These are phyloP conservation scores for Eragrostis curvula DNA, from an alignment of 176 grass and related monocot species.

Conservation along the genomic window DNA sequence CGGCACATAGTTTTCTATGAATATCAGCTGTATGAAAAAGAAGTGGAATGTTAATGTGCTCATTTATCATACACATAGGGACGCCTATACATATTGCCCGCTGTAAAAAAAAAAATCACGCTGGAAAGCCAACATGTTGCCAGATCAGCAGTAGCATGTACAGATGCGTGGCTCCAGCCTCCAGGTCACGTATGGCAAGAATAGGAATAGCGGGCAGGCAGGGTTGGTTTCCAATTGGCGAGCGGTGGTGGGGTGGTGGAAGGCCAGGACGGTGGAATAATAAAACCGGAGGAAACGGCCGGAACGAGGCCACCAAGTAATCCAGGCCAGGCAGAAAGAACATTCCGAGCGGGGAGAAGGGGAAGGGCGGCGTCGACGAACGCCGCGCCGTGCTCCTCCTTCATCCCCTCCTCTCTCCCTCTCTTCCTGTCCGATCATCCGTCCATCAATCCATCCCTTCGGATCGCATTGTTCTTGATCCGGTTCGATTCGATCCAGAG, in stretches of 20 bases:
- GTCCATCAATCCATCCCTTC: background rate
- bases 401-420: slow-evolving; percentile 11
- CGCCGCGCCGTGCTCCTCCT: slow-evolving; percentile 39
- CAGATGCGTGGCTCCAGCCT: too few relatives aligned
- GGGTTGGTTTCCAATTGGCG: slow-evolving; percentile 18
- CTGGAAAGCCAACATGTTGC: background rate
- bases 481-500: background rate
- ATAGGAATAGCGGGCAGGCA: background rate
- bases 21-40: too few relatives aligned
- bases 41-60: too few relatives aligned
- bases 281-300: slow-evolving; percentile 39
- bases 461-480: slow-evolving; percentile 44
- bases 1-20: too few relatives aligned
- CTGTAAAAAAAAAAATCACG: background rate
- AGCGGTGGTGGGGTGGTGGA: background rate
- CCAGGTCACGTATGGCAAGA: slow-evolving; percentile 1
- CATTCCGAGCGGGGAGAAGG: slow-evolving; percentile 16
- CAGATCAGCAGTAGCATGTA: slow-evolving; percentile 17
- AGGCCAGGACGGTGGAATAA: background rate
- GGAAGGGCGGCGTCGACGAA: slow-evolving; percentile 54
- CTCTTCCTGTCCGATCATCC: background rate
- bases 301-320: slow-evolving; percentile 20
- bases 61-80: too few relatives aligned
- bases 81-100: too few relatives aligned
- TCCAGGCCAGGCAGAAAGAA: background rate